These are phyloP conservation scores for Sequoiadendron giganteum DNA, from an alignment of 75 land plant species.

Conservation along the genomic window DNA sequence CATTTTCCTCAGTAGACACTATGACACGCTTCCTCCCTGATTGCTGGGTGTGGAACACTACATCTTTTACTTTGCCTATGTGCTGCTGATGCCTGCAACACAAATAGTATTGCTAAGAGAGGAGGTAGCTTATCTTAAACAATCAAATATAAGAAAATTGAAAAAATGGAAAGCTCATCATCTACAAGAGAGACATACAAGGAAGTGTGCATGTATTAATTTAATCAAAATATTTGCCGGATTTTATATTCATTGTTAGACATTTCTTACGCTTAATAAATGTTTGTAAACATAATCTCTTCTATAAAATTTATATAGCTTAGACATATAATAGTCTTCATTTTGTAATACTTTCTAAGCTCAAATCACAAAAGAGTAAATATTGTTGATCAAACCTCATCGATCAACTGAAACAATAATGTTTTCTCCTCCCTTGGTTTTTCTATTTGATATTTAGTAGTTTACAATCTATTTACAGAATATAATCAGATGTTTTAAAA, in stretches of 20 bases:
- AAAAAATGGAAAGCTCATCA: not conserved
- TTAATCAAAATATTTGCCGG: not conserved
- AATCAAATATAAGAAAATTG: not conserved
- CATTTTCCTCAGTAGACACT: slow-evolving; percentile 93
- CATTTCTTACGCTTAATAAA: not conserved
- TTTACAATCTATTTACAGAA: too few relatives aligned
- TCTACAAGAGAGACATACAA: not conserved
- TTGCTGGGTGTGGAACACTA: slow-evolving; percentile 91
- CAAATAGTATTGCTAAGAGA: not conserved
- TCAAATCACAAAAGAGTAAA: too few relatives aligned
- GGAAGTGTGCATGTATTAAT: not conserved
- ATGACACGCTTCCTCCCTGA: slow-evolving; percentile 94
- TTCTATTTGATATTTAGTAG: too few relatives aligned
- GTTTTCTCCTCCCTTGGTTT: too few relatives aligned
- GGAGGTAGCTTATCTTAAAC: not conserved
- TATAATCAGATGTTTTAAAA: too few relatives aligned
- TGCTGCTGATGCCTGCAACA: slow-evolving; percentile 90
- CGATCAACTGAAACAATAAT: too few relatives aligned
- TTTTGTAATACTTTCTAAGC: not conserved
- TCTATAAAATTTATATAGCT: not conserved
- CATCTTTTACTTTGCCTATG: slow-evolving; percentile 93
- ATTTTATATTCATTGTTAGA: not conserved
- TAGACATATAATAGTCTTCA: not conserved
- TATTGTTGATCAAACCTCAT: too few relatives aligned
- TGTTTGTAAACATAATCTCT: not conserved